Evolutionary conservation across 495 filamentous ascomycete genomes (phyloP), one percentile per base, ranked within the genome.

Genomic region (Neurospora hispaniola): DNA sequence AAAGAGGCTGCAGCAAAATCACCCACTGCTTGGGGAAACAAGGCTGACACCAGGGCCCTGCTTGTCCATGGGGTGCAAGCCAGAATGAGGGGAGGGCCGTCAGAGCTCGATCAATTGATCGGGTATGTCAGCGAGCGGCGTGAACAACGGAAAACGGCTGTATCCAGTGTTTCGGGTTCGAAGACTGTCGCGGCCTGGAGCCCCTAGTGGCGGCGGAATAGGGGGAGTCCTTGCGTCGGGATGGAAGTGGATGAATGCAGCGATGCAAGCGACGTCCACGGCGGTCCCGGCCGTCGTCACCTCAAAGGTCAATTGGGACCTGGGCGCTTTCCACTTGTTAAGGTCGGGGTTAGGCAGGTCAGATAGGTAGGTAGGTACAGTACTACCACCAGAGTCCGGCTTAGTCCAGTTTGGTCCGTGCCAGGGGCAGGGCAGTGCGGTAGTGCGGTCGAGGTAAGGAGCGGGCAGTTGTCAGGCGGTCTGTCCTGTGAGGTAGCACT

Each of bases 11-110:
- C 43, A 69, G 70, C 23, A 70, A 46, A 70, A 71, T 75, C 72
- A 75, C 68, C 72, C 71, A 71, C 70, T 72, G 44, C 43, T 70
- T 27, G 71, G 27, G 66, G 48, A 70, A 72, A 71, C 62, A 44
- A 42, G 72, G 54, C 69, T 69, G 42, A 43, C 43, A 46, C 46
- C 69, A 42, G 69, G 40, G 46, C 59, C 46, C 41, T 71, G 68
- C 71, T 46, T 35, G 70, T 70, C 75, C 75, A 77, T 77, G 44
- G 74, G 48, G 71, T 70, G 44, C 44, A 71, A 62, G 54, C 54
- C 27, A 20, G 54, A 44, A 44, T 70, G 54, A 40, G n/a, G 71
- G 42, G 42, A 70, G 66, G 39, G 71, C 62, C 71, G 38, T 27
- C n/a, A 41, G 12, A 39, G 42, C 48, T 71, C 20, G 70, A 44